Evolutionary conservation across 2,329 filamentous ascomycete species (phyloP), one percentile per base, ranked within the genome.

Genomic region (Diatrype stigma): DNA sequence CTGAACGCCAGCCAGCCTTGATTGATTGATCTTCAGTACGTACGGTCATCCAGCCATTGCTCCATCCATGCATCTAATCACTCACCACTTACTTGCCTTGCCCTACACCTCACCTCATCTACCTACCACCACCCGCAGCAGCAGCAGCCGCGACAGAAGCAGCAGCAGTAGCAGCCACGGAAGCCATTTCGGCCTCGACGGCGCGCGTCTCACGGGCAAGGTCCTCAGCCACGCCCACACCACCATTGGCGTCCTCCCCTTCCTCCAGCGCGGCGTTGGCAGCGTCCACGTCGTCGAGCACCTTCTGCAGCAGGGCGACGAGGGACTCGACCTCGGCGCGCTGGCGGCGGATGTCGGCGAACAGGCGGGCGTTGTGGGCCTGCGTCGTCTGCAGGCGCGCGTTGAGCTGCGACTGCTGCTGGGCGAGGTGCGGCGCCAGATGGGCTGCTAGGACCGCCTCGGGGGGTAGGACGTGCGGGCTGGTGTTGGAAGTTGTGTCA

Each of bases 401-500:
- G 61, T 81, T 81, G 54, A 86, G 75, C 58, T 78, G 76, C 2
- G 74, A 75, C 49, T 78, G 77, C 62, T 84, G 79, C 16, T 73
- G 67, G 2, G 71, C 70, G 4, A 84, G 73, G 47, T 79, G 72
- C 1, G 80, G 78, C 6, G 70, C 65, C 22, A 84, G 69, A 64
- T 85, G 82, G 2, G 81, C 81, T 16, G 71, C 66, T 21, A 84
- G 69, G 37, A 86, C 70, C 3, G 71, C 66, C 3, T 70, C 62
- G 0, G 82, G 74, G 1, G 81, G 77, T 1, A 84, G 73, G 28
- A 78, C 72, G 58, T 86, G 81, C 2, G 81, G 81, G 26, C 77
- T 67, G 48, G 3, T 2, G 7, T 14, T 10, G 32, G 40, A 46
- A 17, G 38, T 56, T 34, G 49, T 44, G 22, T 30, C 28, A 42